A percentile compares a stretch with the other conserved stretches of the same genome.
Conservation (phyloP, 2,329 filamentous ascomycete species). For the Colletotrichum magnum region DNA sequence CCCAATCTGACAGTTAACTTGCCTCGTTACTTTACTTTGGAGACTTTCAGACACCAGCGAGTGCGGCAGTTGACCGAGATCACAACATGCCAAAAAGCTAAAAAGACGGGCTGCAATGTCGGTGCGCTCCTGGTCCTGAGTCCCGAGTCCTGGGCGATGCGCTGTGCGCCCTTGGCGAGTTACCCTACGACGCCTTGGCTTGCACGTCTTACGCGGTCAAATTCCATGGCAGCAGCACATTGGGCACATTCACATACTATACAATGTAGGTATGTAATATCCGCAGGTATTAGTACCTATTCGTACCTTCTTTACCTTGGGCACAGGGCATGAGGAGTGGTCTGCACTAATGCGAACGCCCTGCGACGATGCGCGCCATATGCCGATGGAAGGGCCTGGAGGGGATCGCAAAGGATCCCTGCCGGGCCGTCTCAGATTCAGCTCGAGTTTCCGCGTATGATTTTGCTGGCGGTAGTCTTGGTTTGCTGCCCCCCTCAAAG, state of each 20-base stretch:
- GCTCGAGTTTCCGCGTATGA: conserved; percentile 29
- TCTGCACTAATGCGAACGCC: conserved; percentile 7
- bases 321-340: no score
- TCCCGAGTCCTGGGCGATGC: conserved; percentile 4
- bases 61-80: conserved; percentile 32
- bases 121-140: neutral
- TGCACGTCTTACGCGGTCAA: conserved; percentile 22
- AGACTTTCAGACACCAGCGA: neutral
- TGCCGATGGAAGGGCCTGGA: conserved; percentile 3
- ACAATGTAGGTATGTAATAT: no score
- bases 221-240: conserved; percentile 1
- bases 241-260: neutral
- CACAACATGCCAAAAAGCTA: conserved; percentile 1
- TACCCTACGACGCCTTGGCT: conserved; percentile 12
- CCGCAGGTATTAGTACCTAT: no score
- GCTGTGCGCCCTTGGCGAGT: neutral
- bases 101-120: conserved; percentile 13
- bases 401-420: conserved; percentile 22
- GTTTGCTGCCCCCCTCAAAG: conserved; percentile 21
- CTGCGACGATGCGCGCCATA: conserved; percentile 14
- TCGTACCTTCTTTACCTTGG: no score
- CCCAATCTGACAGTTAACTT: conserved; percentile 6
- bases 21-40: neutral
- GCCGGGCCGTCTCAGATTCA: conserved; percentile 38
- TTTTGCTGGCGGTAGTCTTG: conserved; percentile 17